phyloP scores from a whole-genome alignment of 179 eudicot genomes.

The Beta corolliflora region DNA sequence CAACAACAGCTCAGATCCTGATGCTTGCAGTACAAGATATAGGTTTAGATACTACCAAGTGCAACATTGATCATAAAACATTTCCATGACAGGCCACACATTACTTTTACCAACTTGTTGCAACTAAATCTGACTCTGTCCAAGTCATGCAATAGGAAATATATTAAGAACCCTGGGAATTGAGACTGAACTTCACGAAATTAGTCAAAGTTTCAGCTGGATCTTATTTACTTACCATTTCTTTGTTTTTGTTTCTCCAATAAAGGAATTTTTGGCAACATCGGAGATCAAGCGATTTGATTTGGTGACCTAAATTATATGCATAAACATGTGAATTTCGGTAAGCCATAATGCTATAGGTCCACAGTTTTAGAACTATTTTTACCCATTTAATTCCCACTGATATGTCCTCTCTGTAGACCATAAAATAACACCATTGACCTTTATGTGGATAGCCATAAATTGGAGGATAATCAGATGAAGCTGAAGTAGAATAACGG shows the following conservation, averaged over 20 bases:
- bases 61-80: too few relatives aligned
- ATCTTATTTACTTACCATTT: background rate
- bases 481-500: background rate
- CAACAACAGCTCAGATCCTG: too few relatives aligned
- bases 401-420: background rate
- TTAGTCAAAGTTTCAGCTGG: background rate
- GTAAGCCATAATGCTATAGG: background rate
- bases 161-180: background rate
- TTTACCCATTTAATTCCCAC: background rate
- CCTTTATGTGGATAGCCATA: background rate
- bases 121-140: background rate
- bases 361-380: background rate
- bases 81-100: too few relatives aligned
- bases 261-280: background rate
- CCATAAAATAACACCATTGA: background rate
- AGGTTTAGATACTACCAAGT: too few relatives aligned
- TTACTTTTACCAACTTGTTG: background rate
- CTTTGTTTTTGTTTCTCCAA: background rate
- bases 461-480: background rate
- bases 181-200: background rate
- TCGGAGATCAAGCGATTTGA: background rate
- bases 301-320: background rate
- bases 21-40: too few relatives aligned
- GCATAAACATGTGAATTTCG: background rate
- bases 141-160: background rate